Base-by-base conservation (phyloP, 371 early-diverging fungal genomes). In the Cokeromyces recurvatus region DNA sequence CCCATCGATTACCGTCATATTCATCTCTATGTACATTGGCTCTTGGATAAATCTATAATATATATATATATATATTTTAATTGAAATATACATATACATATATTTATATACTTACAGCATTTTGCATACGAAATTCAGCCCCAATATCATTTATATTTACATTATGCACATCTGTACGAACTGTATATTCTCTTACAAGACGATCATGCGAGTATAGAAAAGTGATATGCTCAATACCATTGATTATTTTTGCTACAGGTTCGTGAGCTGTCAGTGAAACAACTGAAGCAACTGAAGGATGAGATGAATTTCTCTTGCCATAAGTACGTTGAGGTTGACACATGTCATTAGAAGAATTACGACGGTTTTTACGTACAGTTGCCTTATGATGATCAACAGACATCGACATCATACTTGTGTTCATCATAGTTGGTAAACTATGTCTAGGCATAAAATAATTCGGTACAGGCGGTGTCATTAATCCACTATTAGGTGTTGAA, bases 1-100 rank as follows among this genome's bases (percentile, higher is more conserved):
- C 70, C 91, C 92, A 95, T 23, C 95, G 65, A 55, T 92, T 91
- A 35, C 95, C 95, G 22, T 66, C 65, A 52, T 95, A 94, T 43
- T 73, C 62, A 9, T 77, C 66, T 27, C 55, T 50, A 8, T 67
- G 52, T 42, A 81, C 75, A 63, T 84, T 78, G 20, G 92, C 94
- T 35, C 91, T 62, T 3, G 93, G 92, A 59, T 95, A 95, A 17
- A 95, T 76, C 59, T 62, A 27, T 11, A 21, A 23, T n/a, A 39
- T 14, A 16, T 29, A 19, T 12, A 29, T 11, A 11, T 8, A 29
- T 29, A 34, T 14, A 34, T 34, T 11, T 9, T 34, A 15, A 34
- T 14, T 4, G 35, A 34, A 34, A 9, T 9, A 34, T 4, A 11
- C 9, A 15, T 14, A 29, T 29, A 29, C 29, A 8, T 11, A 29